Conservation (phyloP, 208 protist species). For the Leishmania aethiopica region DNA sequence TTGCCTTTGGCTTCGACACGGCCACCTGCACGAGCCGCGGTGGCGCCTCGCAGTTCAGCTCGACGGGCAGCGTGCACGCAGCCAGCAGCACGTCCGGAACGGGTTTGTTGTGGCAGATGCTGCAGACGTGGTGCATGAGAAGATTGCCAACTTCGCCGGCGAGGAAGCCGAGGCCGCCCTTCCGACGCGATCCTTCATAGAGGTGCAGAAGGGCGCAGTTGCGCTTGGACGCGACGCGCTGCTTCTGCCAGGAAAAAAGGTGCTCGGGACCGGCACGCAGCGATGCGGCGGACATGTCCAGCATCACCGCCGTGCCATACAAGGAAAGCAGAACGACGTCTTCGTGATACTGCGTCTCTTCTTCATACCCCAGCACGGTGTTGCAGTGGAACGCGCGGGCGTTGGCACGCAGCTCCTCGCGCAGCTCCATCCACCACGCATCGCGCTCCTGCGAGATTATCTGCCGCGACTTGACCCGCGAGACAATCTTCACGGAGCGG, state of each 20-base stretch:
- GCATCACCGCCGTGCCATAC: conserved; percentile 89
- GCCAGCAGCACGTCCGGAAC: conserved; percentile 85
- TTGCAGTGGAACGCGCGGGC: conserved; percentile 90
- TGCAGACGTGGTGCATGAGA: conserved; percentile 57
- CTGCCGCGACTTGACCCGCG: conserved; percentile 81
- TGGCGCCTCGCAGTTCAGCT: conserved; percentile 57
- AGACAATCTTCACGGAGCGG: conserved; percentile 90
- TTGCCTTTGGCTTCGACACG: conserved; percentile 70
- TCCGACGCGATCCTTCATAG: conserved; percentile 47
- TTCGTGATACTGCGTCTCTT: conserved; percentile 83
- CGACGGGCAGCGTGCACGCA: conserved; percentile 79
- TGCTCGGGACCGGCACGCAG: conserved; percentile 72
- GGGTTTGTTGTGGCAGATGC: conserved; percentile 62
- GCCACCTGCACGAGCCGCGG: conserved; percentile 80
- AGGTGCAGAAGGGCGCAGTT: conserved; percentile 76
- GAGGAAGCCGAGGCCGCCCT: conserved; percentile 18
- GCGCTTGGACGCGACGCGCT: conserved; percentile 43
- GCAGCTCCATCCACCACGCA: conserved; percentile 93
- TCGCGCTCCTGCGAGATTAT: conserved; percentile 90
- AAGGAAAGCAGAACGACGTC: conserved; percentile 88
- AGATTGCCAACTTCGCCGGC: conserved; percentile 40
- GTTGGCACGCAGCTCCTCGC: conserved; percentile 90
- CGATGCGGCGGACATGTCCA: conserved; percentile 58
- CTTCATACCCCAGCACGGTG: conserved; percentile 90
- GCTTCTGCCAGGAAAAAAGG: conserved; percentile 53